Evolutionary conservation across 106 monocot species (phyloP), one percentile per base, ranked within the genome.

Genomic region (Dendrobium officinale): DNA sequence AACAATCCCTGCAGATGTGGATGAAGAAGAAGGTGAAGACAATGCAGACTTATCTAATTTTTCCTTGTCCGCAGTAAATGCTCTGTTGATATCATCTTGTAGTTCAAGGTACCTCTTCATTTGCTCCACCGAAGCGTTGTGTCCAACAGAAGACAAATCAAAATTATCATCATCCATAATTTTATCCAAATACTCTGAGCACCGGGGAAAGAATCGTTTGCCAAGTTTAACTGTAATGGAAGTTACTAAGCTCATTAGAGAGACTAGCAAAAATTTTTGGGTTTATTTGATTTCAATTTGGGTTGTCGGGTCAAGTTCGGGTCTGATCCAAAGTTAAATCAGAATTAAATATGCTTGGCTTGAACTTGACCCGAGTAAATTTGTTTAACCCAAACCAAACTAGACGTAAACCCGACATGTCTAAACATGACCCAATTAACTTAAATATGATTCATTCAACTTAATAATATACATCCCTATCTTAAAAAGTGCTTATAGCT

Each of bases 171-270:
- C 93, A 41, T 91, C 93, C 93, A 93, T 93, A 51, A 96, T 83
- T 81, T 85, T 85, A 73, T 90, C 83, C 15, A 96, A 80, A 9
- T 92, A 87, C 40, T 73, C 79, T 0, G 96, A 88, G 84, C 96
- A 96, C 0, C 88, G 78, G 0, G 92, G 96, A 49, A 96, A 96
- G 73, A 80, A 96, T 5, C 83, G 86, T 80, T 86, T 93, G 31
- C 92, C 96, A 11, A 93, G 84, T 74, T 93, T 90, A 84, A 96
- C 96, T 96, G 81, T 1, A 20, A 79, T 43, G 75, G 10, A 49
- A 20, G 22, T 55, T 47, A 20, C n/a, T 22, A 6, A 75, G 74
- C 74, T 44, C 72, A 40, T 72, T 8, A 66, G 51, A 51, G 51
- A 51, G 51, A 51, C 2, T 48, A 15, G 51, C 26, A 26, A 66